Evolutionary conservation across 176 grass and related monocot genomes (phyloP).

Genomic region (Zea luxurians): DNA sequence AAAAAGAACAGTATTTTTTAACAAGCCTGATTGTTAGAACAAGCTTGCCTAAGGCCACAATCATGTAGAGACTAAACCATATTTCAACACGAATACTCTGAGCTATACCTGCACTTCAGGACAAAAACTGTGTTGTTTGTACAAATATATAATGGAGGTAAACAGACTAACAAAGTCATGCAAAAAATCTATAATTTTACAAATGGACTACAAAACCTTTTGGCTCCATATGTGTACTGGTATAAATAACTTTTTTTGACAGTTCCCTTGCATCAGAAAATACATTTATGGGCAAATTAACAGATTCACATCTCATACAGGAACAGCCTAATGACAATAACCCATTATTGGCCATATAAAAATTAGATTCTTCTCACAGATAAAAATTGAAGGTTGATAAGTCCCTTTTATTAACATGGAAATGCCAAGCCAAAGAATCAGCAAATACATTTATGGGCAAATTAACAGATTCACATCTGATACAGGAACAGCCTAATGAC

Average conservation of each 20-base stretch:
- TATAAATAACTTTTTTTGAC: neutral
- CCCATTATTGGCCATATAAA: neutral
- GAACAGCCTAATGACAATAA: neutral
- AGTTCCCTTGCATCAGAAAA: neutral
- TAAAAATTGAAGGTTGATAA: neutral
- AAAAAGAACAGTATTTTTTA: neutral
- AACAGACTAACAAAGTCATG: neutral
- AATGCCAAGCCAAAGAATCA: neutral
- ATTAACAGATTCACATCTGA: too few species aligned
- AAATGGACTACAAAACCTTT: neutral
- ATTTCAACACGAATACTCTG: neutral
- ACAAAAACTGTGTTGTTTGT: neutral
- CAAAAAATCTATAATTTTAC: neutral
- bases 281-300: neutral
- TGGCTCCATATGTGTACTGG: neutral
- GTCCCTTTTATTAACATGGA: neutral
- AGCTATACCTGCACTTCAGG: neutral
- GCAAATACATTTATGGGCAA: too few species aligned
- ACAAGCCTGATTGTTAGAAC: conserved; percentile 1
- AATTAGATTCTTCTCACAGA: neutral
- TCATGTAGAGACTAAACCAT: neutral
- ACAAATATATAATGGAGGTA: neutral
- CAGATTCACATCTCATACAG: neutral
- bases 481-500: too few species aligned
- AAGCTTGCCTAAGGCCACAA: neutral